Base-by-base conservation (phyloP, 768 basidiomycete genomes). In the Collybia mongolica region DNA sequence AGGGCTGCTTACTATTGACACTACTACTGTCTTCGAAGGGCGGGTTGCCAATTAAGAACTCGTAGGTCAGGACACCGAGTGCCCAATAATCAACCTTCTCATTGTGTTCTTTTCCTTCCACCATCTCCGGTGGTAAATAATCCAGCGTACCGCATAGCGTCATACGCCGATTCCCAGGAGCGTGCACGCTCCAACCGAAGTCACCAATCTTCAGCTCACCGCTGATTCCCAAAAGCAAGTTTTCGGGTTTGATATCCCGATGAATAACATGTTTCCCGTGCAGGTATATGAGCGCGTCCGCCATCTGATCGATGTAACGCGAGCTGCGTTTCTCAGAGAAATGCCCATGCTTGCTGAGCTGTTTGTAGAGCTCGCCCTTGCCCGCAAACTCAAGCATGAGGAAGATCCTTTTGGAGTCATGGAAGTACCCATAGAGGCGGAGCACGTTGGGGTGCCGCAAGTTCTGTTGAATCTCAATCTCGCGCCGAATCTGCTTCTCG, bases 211-310 rank as follows among this genome's bases (percentile, higher is more conserved):
- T 98, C 60, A 99, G 75, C 65, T 98, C 96, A 36, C 96, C 96
- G 58, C 94, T 93, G 60, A 98, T 82, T 8, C 95, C 95, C 11
- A 98, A 74, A 26, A 99, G 78, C 43, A 99, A 70, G 66, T 99
- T 99, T 72, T 99, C 96, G 0, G 97, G 97, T 68, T 99, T 99
- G 73, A 99, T 99, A 61, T 99, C 97, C 28, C 97, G 84, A 67
- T 99, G 97, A 45, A 98, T 99, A 62, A 99, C 94, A 62, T 98
- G 94, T 64, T 98, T 99, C 46, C 77, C 73, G 64, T 99, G 97
- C 14, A 98, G 77, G 64, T 99, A 99, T 7, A 74, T 74, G 39
- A 99, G 72, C 3, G 96, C 97, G 67, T 98, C 96, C 8, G 95
- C 90, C 96, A 99, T 98, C 65, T 98, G 97, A 63, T 93, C 89